A percentile compares a stretch with the other conserved stretches of the same genome.
These are phyloP conservation scores for Nyctanthes arbortristis DNA, from an alignment of 257 asterid species.

Conservation along the genomic window DNA sequence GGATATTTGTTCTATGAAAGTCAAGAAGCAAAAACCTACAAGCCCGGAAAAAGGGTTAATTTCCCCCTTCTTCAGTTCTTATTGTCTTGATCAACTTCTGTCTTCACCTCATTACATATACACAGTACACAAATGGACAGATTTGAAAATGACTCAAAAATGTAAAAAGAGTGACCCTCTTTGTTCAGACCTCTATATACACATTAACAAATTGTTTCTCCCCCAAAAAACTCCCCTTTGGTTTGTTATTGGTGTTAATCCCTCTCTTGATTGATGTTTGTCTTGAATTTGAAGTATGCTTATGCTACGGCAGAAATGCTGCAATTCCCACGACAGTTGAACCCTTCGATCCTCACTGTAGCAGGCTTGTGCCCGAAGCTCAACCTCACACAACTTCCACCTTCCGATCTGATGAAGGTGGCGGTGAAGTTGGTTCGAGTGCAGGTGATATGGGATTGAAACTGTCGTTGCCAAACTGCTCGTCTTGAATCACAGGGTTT, in stretches of 20 bases:
- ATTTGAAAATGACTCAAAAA: slow-evolving; percentile 15
- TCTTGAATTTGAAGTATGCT: slow-evolving; percentile 14
- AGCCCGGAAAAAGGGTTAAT: slow-evolving; percentile 14
- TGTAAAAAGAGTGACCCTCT: background rate
- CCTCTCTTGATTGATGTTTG: background rate
- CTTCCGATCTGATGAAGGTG: slow-evolving; percentile 27
- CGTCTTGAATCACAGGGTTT: slow-evolving; percentile 60
- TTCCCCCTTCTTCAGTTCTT: slow-evolving; percentile 23
- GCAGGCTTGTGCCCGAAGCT: slow-evolving; percentile 47
- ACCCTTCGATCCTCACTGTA: slow-evolving; percentile 64
- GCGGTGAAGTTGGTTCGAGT: slow-evolving; percentile 26
- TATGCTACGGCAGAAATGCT: slow-evolving; percentile 54
- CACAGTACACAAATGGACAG: slow-evolving; percentile 3
- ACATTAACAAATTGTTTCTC: slow-evolving; percentile 30
- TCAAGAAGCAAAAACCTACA: slow-evolving; percentile 5
- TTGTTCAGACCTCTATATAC: slow-evolving; percentile 27
- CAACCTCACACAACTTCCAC: slow-evolving; percentile 47
- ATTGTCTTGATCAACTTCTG: slow-evolving; percentile 21
- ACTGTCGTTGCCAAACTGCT: slow-evolving; percentile 37
- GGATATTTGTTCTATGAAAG: slow-evolving; percentile 1
- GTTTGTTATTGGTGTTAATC: slow-evolving; percentile 7
- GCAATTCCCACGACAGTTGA: slow-evolving; percentile 53
- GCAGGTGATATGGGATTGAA: slow-evolving; percentile 38
- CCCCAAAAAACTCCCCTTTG: slow-evolving; percentile 18
- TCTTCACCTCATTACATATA: slow-evolving; percentile 29